Evolutionary conservation across 441 rosid species (phyloP).

Genomic region (Kokia cookei): DNA sequence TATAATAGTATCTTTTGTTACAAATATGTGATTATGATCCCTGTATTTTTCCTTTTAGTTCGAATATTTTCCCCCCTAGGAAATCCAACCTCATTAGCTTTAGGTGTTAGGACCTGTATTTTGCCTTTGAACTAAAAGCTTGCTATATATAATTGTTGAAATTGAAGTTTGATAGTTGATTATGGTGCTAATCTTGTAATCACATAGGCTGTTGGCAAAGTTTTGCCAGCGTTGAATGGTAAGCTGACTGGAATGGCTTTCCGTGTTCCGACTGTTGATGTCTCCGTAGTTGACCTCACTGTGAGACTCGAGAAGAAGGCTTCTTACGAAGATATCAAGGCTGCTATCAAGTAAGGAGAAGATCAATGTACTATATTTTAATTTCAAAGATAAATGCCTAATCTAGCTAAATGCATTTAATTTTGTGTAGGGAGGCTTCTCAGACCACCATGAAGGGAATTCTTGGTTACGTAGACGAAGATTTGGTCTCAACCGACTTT

Average conservation of each 20-base stretch:
- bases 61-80: neutral
- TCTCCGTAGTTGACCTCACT: slow-evolving; percentile 82
- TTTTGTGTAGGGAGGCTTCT: slow-evolving; percentile 45
- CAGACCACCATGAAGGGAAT: slow-evolving; percentile 55
- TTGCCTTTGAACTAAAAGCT: neutral
- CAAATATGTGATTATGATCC: too few relatives aligned
- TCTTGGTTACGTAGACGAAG: slow-evolving; percentile 59
- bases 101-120: neutral
- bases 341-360: slow-evolving; percentile 56
- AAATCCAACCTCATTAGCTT: neutral
- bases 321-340: slow-evolving; percentile 62
- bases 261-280: slow-evolving; percentile 90
- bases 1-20: too few relatives aligned
- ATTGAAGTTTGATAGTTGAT: neutral
- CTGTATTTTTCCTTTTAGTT: too few relatives aligned
- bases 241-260: slow-evolving; percentile 86
- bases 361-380: neutral
- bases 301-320: slow-evolving; percentile 82
- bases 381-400: neutral
- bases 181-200: neutral
- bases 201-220: slow-evolving; percentile 70
- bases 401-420: neutral
- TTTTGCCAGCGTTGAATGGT: slow-evolving; percentile 66
- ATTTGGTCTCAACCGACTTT: slow-evolving; percentile 56
- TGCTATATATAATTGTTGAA: neutral